Evolutionary conservation across 2,329 filamentous ascomycete genomes (phyloP), one percentile per base, ranked within the genome.

Genomic region (Colletotrichum lentis): DNA sequence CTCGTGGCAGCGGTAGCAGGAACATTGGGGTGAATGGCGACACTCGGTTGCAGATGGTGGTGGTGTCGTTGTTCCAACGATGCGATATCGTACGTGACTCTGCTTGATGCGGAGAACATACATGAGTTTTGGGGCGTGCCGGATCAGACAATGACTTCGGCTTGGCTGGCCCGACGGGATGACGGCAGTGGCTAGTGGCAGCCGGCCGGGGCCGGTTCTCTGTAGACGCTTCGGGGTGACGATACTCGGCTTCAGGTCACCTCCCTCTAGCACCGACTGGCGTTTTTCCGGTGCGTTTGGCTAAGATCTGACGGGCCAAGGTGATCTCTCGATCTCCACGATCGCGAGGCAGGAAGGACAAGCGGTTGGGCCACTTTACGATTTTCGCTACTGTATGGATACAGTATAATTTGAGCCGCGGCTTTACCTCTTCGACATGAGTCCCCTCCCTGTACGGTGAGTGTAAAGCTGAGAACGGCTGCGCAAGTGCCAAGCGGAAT

Each of bases 81-180:
- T 53, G 47, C 55, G 47, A 55, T 53, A 50, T 24, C 31, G 43
- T 67, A 49, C 44, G 47, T 41, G 49, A 64, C 41, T 55, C n/a
- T 39, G 22, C 61, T 50, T 39, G 52, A 39, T 62, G 52, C 52
- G 59, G 57, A 43, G 44, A 53, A 31, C n/a, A 37, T 22, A 35
- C 16, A 41, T 24, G 55, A 41, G 59, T 22, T 47, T 31, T 35
- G 31, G 46, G 47, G 41, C 39, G 53, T 44, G 39, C 31, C 44
- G 31, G 27, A 47, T 14, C 14, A 39, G 56, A 24, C 56, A 41
- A 58, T 41, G 56, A 16, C n/a, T 27, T 58, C 41, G 41, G 35
- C 35, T 41, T 55, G 35, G 52, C 52, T 39, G 12, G 31, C 24
- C 35, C n/a, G 52, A 55, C 52, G 31, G 31, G n/a, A n/a, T 20